phyloP scores from a whole-genome alignment of 2,329 filamentous ascomycete species.

The Alternaria solani region DNA sequence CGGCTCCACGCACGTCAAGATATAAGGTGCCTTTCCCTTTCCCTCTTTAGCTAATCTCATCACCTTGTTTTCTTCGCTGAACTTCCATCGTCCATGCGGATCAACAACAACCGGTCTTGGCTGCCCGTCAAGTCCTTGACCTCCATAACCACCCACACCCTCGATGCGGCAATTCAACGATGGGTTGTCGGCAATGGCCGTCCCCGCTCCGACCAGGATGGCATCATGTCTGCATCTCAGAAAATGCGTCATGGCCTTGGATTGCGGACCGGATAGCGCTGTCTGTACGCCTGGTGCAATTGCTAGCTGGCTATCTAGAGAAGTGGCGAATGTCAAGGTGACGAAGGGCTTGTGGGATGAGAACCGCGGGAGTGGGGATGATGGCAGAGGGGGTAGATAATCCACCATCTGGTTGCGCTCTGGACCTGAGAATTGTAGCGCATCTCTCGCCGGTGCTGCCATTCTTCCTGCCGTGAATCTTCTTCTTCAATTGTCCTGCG shows the following conservation, averaged over 20 bases:
- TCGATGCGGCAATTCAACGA: constrained; percentile 81
- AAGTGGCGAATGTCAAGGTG: constrained; percentile 90
- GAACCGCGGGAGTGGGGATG: constrained; percentile 6
- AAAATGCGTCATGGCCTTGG: constrained; percentile 93
- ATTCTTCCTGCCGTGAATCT: background rate
- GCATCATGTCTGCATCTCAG: constrained; percentile 83
- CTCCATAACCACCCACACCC: constrained; percentile 65
- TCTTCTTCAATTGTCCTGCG: background rate
- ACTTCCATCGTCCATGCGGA: constrained; percentile 76
- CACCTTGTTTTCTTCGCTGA: constrained; percentile 68
- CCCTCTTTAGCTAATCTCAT: constrained; percentile 70
- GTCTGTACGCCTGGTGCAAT: constrained; percentile 83
- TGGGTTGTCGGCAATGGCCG: constrained; percentile 84
- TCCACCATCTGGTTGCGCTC: constrained; percentile 58
- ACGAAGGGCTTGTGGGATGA: constrained; percentile 26
- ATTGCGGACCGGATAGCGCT: constrained; percentile 78
- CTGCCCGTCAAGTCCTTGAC: constrained; percentile 64
- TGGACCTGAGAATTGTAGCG: constrained; percentile 53
- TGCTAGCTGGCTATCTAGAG: constrained; percentile 82
- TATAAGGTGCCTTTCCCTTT: constrained; percentile 75
- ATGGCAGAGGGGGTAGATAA: constrained; percentile 55
- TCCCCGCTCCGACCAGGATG: constrained; percentile 85
- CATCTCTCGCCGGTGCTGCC: constrained; percentile 29
- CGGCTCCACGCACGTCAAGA: constrained; percentile 58
- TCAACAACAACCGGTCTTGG: constrained; percentile 86